Evolutionary conservation across 2,329 filamentous ascomycete genomes (phyloP), one percentile per base, ranked within the genome.

Genomic region (Cladosporium sp.): DNA sequence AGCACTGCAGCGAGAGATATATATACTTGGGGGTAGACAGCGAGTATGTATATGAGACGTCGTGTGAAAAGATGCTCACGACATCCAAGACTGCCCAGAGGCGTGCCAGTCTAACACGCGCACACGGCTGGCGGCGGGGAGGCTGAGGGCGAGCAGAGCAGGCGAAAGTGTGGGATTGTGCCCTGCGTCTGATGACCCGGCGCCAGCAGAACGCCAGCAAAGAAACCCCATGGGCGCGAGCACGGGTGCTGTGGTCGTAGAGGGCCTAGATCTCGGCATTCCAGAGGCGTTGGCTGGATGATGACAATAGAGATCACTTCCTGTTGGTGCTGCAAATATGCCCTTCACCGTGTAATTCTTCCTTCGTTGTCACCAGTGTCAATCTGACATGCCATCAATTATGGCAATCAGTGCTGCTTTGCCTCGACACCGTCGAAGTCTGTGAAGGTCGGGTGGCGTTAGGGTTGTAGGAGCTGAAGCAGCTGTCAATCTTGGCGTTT

Each of bases 81-180:
- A 51, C 58, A 51, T 49, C 58, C 58, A 61, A 61, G 58, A 61
- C 58, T 26, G 58, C 58, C 58, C 43, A 61, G 58, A 25, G 46
- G 13, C 23, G 56, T 28, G 26, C 25, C 23, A 32, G 36, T 21
- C 36, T 39, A 59, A 61, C 46, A 51, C 58, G 58, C 46, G 58
- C 58, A 39, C 58, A 61, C 58, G 58, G 58, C 30, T 61, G 58
- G 58, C 46, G 43, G 43, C 58, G 58, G 46, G 30, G 25, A 51
- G 58, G 46, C 58, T 49, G 30, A 61, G 57, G 51, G 26, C 28
- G 21, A 61, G 46, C 26, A 28, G 43, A 34, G 53, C 53, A 57
- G 32, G 56, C n/a, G 18, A 36, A 32, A 28, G 58, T 34, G 58
- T 51, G 43, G 58, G 58, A 51, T 61, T 30, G 28, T 7, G 34